Base-by-base conservation (phyloP, 441 rosid genomes). In the Syzygium malaccense region DNA sequence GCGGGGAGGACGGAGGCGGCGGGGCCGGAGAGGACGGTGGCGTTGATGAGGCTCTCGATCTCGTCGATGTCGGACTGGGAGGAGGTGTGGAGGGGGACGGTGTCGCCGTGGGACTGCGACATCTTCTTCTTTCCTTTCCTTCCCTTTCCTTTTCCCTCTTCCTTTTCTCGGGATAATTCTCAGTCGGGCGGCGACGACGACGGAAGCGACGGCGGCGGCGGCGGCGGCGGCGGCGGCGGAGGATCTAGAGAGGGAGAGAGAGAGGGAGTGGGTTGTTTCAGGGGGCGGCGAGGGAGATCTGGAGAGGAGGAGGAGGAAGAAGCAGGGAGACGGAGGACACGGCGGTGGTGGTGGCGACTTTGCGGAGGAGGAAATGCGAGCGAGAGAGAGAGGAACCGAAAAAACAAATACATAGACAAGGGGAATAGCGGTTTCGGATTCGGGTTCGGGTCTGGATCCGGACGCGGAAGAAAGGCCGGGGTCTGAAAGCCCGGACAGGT, bases 41-140 rank as follows among this genome's bases (percentile, higher is more conserved):
- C 95, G 93, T 94, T 89, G 88, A 96, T 96, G 86, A 96, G 94
- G 92, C 94, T 95, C 91, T 96, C 97, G 93, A 97, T 97, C 95
- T 97, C 99, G 93, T 97, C 99, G 88, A 96, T 96, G 92, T 96
- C 99, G 68, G 99, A 97, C 48, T 97, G 99, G 90, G 99, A 97
- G 9, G 99, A 93, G 5, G 95, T 78, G 79, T 95, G 94, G 87
- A 94, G 97, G 54, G 98, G 99, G 83, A 95, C 85, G 9, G 97
- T 95, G 91, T 97, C 99, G 93, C 94, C 90, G 89, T 92, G 95
- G 71, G 94, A 93, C 89, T 89, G 88, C 62, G 96, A 93, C 98
- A 96, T 97, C 87, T 90, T 90, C 41, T 64, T 19, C 19, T 30
- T 37, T 30, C 30, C 33, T 26, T 26, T 0, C n/a, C 7, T 13